phyloP scores from a whole-genome alignment of 352 stramenopile species.

The Elongisporangium undulatum region DNA sequence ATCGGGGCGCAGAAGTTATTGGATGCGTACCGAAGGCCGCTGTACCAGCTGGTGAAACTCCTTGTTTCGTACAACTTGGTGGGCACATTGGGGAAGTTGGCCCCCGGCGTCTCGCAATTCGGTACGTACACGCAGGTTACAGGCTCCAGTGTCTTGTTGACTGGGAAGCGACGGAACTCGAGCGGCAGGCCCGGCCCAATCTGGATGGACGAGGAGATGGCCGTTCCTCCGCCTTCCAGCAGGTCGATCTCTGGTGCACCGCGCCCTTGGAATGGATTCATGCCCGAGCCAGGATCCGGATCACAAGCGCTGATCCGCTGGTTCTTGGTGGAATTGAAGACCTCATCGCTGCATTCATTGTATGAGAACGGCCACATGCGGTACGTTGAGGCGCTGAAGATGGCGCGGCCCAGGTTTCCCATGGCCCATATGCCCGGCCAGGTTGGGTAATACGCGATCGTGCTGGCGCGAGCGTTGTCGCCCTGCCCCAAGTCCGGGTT shows the following conservation, averaged over 20 bases:
- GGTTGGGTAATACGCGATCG: slow-evolving; percentile 52
- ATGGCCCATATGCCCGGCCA: slow-evolving; percentile 96
- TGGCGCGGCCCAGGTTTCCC: slow-evolving; percentile 93
- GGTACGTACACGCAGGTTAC: slow-evolving; percentile 36
- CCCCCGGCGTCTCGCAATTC: slow-evolving; percentile 35
- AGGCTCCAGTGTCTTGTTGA: slow-evolving; percentile 24
- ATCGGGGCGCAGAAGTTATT: slow-evolving; percentile 48
- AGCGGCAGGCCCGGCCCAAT: slow-evolving; percentile 55
- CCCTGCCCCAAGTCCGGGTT: slow-evolving; percentile 75
- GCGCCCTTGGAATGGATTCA: slow-evolving; percentile 87
- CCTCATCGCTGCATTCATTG: slow-evolving; percentile 86
- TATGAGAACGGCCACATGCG: slow-evolving; percentile 96
- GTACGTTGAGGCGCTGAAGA: slow-evolving; percentile 91
- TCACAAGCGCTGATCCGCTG: slow-evolving; percentile 90
- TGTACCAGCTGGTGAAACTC: slow-evolving; percentile 49
- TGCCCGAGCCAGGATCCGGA: slow-evolving; percentile 83
- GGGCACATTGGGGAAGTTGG: slow-evolving; percentile 54
- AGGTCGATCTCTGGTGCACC: slow-evolving; percentile 96
- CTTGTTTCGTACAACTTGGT: slow-evolving; percentile 31
- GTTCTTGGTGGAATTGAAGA: slow-evolving; percentile 63
- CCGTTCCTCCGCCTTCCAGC: slow-evolving; percentile 80
- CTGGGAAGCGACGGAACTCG: slow-evolving; percentile 35
- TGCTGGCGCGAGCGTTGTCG: slow-evolving; percentile 36
- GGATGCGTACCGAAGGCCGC: slow-evolving; percentile 43
- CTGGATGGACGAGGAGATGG: slow-evolving; percentile 73